Evolutionary conservation across 179 eudicot species (phyloP).

Genomic region (Gypsophila paniculata): DNA sequence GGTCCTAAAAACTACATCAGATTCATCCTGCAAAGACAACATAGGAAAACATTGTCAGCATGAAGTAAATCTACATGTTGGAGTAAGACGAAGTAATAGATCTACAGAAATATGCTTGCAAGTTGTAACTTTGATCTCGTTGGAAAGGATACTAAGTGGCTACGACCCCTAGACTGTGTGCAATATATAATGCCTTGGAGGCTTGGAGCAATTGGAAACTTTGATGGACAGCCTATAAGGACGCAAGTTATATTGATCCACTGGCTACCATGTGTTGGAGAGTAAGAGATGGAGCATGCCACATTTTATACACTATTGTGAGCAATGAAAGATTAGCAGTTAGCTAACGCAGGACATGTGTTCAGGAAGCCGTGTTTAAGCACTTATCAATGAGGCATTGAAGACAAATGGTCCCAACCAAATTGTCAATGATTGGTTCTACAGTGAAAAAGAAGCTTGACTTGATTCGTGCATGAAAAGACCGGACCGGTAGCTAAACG

Average conservation of each 20-base stretch:
- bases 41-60: conserved; percentile 19
- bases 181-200: conserved; percentile 14
- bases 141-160: not conserved
- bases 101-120: not conserved
- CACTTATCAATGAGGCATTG: not conserved
- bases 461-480: not conserved
- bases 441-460: conserved; percentile 4
- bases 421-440: conserved; percentile 1
- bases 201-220: conserved; percentile 15
- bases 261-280: conserved; percentile 14
- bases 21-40: conserved; percentile 67
- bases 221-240: not conserved
- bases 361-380: not conserved
- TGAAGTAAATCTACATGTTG: not conserved
- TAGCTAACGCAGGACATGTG: not conserved
- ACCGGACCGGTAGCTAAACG: not conserved
- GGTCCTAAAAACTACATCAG: conserved; percentile 93
- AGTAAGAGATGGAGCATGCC: not conserved
- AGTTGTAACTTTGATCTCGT: conserved; percentile 5
- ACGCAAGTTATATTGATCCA: not conserved
- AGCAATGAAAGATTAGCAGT: not conserved
- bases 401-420: not conserved
- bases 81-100: not conserved
- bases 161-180: not conserved
- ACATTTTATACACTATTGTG: not conserved